A percentile compares a stretch with the other conserved stretches of the same genome.
Conservation (phyloP, 805 yeast species). For the Candida pseudofarinosa region DNA sequence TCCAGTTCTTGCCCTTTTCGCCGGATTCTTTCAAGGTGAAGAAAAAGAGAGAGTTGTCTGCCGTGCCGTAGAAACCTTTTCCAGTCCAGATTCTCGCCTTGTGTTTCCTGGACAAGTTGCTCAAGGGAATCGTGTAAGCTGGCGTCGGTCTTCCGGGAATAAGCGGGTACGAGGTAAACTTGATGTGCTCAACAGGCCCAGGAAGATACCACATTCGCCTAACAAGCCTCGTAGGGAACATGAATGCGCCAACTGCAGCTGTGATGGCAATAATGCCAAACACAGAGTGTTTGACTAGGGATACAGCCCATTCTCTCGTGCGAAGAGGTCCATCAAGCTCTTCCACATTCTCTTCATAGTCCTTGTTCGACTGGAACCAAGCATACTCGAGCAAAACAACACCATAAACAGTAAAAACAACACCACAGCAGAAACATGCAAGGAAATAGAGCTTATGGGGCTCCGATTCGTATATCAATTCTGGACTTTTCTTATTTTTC, state of each 20-base stretch:
- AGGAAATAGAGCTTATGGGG: constrained; percentile 76
- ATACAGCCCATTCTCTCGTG: constrained; percentile 34
- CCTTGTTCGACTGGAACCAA: constrained; percentile 44
- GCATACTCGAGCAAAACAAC: constrained; percentile 57
- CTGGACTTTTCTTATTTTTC: constrained; percentile 55
- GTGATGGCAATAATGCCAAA: constrained; percentile 25
- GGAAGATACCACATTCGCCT: constrained; percentile 78
- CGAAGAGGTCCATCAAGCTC: constrained; percentile 43
- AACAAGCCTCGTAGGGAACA: constrained; percentile 64
- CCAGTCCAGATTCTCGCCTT: constrained; percentile 77
- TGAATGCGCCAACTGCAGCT: constrained; percentile 26
- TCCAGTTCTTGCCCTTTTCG: constrained; percentile 50
- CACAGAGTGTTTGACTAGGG: constrained; percentile 23
- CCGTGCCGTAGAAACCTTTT: constrained; percentile 83
- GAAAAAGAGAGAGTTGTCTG: constrained; percentile 69
- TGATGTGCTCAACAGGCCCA: constrained; percentile 50
- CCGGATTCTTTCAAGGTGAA: constrained; percentile 63
- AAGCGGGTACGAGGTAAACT: constrained; percentile 70
- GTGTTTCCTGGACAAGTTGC: constrained; percentile 50
- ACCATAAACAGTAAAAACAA: constrained; percentile 68
- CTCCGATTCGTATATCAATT: constrained; percentile 76
- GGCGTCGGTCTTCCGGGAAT: constrained; percentile 78
- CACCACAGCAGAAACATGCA: constrained; percentile 62
- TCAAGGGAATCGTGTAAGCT: constrained; percentile 61
- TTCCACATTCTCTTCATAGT: constrained; percentile 50